Percentiles rank a stretch among this genome's conserved stretches.
Evolutionary conservation across 495 filamentous ascomycete genomes (phyloP).

Genomic region (Talaromyces adpressus): DNA sequence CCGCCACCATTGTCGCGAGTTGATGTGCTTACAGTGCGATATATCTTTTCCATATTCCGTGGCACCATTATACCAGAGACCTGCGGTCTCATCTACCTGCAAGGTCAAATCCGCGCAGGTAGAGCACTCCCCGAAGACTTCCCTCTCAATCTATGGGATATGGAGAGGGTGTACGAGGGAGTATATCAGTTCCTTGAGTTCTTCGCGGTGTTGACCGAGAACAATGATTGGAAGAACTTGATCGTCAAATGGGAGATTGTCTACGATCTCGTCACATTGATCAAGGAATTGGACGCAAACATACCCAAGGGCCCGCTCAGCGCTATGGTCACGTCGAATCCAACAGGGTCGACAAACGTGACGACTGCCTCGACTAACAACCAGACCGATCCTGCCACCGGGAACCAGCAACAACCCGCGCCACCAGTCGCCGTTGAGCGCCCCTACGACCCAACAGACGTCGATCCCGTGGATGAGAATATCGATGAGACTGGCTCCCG

Average conservation of each 20-base stretch:
- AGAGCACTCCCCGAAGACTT: slow-evolving; percentile 69
- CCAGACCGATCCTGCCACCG: slow-evolving; percentile 22
- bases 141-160: slow-evolving; percentile 91
- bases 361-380: slow-evolving; percentile 16
- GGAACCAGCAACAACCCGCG: slow-evolving; percentile 23
- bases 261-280: slow-evolving; percentile 74
- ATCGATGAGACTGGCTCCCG: slow-evolving; percentile 36
- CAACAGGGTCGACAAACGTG: slow-evolving; percentile 16
- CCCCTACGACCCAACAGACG: slow-evolving; percentile 47
- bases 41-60: slow-evolving; percentile 86
- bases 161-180: slow-evolving; percentile 86
- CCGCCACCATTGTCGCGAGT: slow-evolving; percentile 39
- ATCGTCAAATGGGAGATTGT: slow-evolving; percentile 84
- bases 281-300: slow-evolving; percentile 78
- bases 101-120: slow-evolving; percentile 76
- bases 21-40: slow-evolving; percentile 69
- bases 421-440: slow-evolving; percentile 48
- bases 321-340: slow-evolving; percentile 24
- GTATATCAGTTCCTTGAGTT: slow-evolving; percentile 91
- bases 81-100: slow-evolving; percentile 83
- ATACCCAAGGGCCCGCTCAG: slow-evolving; percentile 66
- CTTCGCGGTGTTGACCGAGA: slow-evolving; percentile 84
- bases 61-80: slow-evolving; percentile 88
- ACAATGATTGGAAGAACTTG: slow-evolving; percentile 56
- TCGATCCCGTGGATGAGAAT: slow-evolving; percentile 34